phyloP scores from a whole-genome alignment of 2,329 filamentous ascomycete species.

The Xylaria sp. region DNA sequence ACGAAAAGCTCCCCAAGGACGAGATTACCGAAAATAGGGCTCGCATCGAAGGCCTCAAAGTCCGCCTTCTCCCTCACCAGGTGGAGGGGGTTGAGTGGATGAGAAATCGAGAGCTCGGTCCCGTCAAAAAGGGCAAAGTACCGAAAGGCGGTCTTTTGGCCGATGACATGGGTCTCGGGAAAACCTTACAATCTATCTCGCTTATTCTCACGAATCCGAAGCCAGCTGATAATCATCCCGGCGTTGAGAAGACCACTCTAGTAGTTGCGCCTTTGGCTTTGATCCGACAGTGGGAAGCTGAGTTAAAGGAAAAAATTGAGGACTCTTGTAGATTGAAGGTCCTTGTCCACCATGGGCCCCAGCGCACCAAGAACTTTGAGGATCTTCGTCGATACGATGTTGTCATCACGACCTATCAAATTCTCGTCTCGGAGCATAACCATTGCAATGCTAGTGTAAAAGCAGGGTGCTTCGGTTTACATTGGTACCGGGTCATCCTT shows the following conservation, averaged over 20 bases:
- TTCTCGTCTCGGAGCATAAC: slow-evolving; percentile 89
- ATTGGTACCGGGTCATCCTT: slow-evolving; percentile 95
- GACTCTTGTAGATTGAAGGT: slow-evolving; percentile 78
- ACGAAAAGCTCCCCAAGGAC: slow-evolving; percentile 58
- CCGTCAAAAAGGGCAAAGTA: slow-evolving; percentile 81
- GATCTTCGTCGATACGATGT: slow-evolving; percentile 90
- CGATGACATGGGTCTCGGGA: slow-evolving; percentile 97
- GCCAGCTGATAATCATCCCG: slow-evolving; percentile 67
- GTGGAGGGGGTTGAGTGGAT: slow-evolving; percentile 96
- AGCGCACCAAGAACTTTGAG: slow-evolving; percentile 80
- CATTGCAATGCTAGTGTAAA: slow-evolving; percentile 74
- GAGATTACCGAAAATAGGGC: slow-evolving; percentile 65
- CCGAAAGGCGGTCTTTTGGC: slow-evolving; percentile 95
- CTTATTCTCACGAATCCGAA: slow-evolving; percentile 86
- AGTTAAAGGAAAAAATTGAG: slow-evolving; percentile 85
- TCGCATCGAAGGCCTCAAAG: slow-evolving; percentile 81
- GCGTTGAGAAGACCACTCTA: slow-evolving; percentile 81
- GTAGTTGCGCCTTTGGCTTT: slow-evolving; percentile 93
- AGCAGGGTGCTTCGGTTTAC: slow-evolving; percentile 86
- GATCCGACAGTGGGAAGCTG: slow-evolving; percentile 96
- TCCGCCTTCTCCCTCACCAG: slow-evolving; percentile 92
- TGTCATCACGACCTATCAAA: slow-evolving; percentile 97
- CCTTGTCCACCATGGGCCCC: slow-evolving; percentile 89
- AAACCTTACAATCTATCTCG: slow-evolving; percentile 93
- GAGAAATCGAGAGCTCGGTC: slow-evolving; percentile 88